Percentiles rank a stretch among this genome's conserved stretches.
These are phyloP conservation scores for Trichopus zeylanicus DNA, from an alignment of 116 monocot species.

Conservation along the genomic window DNA sequence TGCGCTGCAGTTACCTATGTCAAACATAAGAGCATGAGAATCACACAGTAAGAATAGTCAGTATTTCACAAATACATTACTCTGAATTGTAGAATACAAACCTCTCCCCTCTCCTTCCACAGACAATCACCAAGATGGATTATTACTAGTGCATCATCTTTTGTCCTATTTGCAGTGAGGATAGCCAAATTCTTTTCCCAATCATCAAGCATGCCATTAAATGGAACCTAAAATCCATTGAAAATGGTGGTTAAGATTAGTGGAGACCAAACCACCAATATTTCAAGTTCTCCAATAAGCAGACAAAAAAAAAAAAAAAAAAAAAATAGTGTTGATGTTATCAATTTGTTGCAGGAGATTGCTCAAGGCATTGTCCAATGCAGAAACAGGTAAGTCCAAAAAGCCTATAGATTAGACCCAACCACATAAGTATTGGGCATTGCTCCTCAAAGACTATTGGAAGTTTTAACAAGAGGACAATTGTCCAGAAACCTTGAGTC, in stretches of 20 bases:
- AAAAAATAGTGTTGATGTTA: too few species aligned
- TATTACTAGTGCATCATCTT: conserved; percentile 86
- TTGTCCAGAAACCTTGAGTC: neutral
- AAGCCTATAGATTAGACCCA: too few species aligned
- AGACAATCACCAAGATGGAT: conserved; percentile 93
- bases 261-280: too few species aligned
- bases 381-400: too few species aligned
- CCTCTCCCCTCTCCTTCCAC: conserved; percentile 91
- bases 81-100: neutral
- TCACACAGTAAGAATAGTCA: neutral
- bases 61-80: neutral
- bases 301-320: too few species aligned
- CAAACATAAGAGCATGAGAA: conserved; percentile 8
- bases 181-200: conserved; percentile 95
- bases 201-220: conserved; percentile 74
- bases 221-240: conserved; percentile 25
- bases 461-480: neutral
- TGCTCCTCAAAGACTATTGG: too few species aligned
- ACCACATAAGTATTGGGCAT: too few species aligned
- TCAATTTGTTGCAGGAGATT: too few species aligned
- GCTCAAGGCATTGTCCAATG: too few species aligned
- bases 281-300: too few species aligned
- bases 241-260: neutral
- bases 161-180: conserved; percentile 88
- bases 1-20: conserved; percentile 91